Conservation (phyloP, 1,284 basidiomycete genomes). For the Flammula alnicola region DNA sequence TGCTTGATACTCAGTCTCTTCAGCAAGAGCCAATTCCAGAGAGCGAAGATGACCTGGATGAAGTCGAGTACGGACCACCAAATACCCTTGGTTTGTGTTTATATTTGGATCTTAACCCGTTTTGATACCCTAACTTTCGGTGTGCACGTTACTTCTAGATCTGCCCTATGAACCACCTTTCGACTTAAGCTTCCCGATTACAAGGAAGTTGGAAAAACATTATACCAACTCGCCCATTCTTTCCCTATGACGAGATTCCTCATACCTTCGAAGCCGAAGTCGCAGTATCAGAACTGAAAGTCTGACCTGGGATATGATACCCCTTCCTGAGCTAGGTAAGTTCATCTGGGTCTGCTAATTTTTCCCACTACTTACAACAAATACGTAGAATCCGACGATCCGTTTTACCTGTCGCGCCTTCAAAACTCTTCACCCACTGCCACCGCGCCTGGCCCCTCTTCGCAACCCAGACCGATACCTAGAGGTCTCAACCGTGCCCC, state of each 20-base stretch:
- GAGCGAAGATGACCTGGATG: constrained; percentile 57
- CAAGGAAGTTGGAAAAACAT: constrained; percentile 50
- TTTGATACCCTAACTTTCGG: too few species aligned
- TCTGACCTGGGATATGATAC: constrained; percentile 34
- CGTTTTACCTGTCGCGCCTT: constrained; percentile 23
- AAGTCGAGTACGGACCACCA: constrained; percentile 81
- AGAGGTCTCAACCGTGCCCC: neutral
- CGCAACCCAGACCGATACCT: neutral
- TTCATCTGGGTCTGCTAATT: neutral
- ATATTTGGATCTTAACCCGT: constrained; percentile 3
- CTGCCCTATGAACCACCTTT: constrained; percentile 57
- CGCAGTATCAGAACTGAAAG: constrained; percentile 27
- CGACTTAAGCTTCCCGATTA: constrained; percentile 62
- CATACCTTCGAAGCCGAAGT: constrained; percentile 27
- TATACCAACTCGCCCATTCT: constrained; percentile 48
- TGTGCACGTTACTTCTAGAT: too few species aligned
- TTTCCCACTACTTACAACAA: neutral
- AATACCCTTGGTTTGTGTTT: constrained; percentile 62
- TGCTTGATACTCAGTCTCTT: constrained; percentile 37
- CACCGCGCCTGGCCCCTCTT: neutral
- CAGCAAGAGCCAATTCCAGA: constrained; percentile 39
- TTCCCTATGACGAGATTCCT: constrained; percentile 40
- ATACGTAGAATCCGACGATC: constrained; percentile 26
- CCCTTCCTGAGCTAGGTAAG: constrained; percentile 42
- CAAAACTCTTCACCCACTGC: constrained; percentile 4